Evolutionary conservation across 352 stramenopile genomes (phyloP), one percentile per base, ranked within the genome.

Genomic region (Globisporangium parvum): DNA sequence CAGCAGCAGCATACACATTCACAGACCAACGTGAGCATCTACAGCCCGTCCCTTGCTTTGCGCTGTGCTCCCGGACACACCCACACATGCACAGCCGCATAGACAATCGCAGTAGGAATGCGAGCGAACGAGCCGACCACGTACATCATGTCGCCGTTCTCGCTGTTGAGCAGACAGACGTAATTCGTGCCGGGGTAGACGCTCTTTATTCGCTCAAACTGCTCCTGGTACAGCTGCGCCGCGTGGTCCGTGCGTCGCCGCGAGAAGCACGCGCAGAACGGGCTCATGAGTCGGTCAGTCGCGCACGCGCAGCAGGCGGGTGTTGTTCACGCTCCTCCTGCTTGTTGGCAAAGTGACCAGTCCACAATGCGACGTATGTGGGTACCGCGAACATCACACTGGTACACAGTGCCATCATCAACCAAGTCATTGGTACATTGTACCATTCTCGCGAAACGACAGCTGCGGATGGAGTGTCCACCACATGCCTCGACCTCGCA

Each of bases 141-240:
- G 67, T 66, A 92, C 81, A 94, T 88, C 62, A 94, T 85, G 41
- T 91, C 82, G 45, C 81, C 84, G 26, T 57, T 88, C 47, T 80
- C 73, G 53, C 71, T 75, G 73, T 91, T 79, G 44, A 94, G 62
- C 50, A 94, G 55, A 67, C 84, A 94, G 33, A 88, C 70, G 64
- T 92, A 94, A 51, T 77, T 74, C 17, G 84, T 94, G 48, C 84
- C 83, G 5, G 80, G 83, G 65, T 85, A 93, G 39, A 88, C 72
- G 49, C 51, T 58, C 48, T 80, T 71, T 48, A 93, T 84, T 48
- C 78, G 75, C 48, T 89, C 77, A 52, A 93, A 89, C 65, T 91
- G 80, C 53, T 90, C 83, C 23, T 85, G 51, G 64, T 86, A 90
- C 24, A 71, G 75, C 67, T 59, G 67, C 57, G 77, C 69, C 28